Percentiles rank a stretch among this genome's conserved stretches.
Evolutionary conservation across 2,329 filamentous ascomycete species (phyloP).

Genomic region (Aureobasidium sp.): DNA sequence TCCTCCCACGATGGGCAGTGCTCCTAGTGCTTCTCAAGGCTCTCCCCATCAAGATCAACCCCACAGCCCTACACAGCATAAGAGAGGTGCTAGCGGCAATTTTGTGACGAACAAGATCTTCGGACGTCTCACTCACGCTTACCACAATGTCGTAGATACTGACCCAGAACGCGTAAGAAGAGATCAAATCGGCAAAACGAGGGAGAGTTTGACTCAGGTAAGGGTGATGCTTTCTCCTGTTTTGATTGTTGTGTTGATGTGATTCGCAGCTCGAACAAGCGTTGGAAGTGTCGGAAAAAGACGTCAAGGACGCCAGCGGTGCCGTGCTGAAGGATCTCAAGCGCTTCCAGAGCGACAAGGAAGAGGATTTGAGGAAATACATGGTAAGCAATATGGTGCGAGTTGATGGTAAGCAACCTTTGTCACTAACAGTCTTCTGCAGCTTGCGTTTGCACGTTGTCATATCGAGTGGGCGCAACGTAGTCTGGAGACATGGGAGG

Average conservation of each 20-base stretch:
- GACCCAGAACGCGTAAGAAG: constrained; percentile 88
- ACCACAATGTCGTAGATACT: constrained; percentile 92
- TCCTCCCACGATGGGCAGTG: constrained; percentile 67
- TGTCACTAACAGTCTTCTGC: constrained; percentile 11
- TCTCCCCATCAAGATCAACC: constrained; percentile 44
- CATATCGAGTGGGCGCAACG: constrained; percentile 93
- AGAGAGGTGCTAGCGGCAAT: constrained; percentile 70
- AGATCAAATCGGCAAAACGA: constrained; percentile 92
- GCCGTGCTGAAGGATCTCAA: constrained; percentile 86
- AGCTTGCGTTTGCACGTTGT: constrained; percentile 88
- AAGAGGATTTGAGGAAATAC: constrained; percentile 85
- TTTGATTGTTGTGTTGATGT: not conserved
- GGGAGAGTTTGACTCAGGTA: constrained; percentile 67
- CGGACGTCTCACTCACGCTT: constrained; percentile 87
- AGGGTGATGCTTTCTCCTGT: constrained; percentile 16
- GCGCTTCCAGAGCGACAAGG: constrained; percentile 90
- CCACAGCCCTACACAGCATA: constrained; percentile 46
- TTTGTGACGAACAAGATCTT: constrained; percentile 93
- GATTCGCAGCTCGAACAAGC: constrained; percentile 74
- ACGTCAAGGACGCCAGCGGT: constrained; percentile 85
- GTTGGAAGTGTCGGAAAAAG: constrained; percentile 76
- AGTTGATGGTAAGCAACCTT: no score
- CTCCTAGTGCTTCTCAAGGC: constrained; percentile 67
- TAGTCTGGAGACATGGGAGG: constrained; percentile 86
- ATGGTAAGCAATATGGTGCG: no score